Evolutionary conservation across 805 yeast species (phyloP).

Genomic region (Myxozyma kluyveri): DNA sequence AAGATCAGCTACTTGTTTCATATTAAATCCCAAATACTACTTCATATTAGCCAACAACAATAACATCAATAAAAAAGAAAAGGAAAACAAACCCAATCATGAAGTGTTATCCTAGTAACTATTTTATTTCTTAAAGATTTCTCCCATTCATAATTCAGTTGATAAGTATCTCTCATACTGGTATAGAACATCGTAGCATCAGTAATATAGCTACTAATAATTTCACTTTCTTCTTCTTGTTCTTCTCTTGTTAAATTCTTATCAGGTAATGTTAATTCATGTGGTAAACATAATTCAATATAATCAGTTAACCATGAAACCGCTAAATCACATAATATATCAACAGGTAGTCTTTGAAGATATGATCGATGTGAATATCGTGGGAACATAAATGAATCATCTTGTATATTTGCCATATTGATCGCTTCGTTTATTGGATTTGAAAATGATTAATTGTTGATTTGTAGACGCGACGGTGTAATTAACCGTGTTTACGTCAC

Average conservation of each 20-base stretch:
- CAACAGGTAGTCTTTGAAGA: constrained; percentile 6
- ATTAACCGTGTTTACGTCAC: too few relatives aligned
- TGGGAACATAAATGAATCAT: constrained; percentile 7
- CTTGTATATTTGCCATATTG: constrained; percentile 7
- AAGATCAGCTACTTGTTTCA: constrained; percentile 24
- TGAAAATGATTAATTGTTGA: too few relatives aligned
- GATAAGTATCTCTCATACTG: constrained; percentile 11
- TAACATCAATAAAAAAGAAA: too few relatives aligned
- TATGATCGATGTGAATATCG: constrained; percentile 8
- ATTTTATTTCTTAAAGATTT: too few relatives aligned
- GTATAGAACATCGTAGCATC: not conserved
- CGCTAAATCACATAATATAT: constrained; percentile 3
- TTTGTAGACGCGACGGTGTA: too few relatives aligned
- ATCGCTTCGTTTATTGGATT: too few relatives aligned
- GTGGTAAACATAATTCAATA: not conserved
- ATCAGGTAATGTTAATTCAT: not conserved
- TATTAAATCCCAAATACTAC: constrained; percentile 23
- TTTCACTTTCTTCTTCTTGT: not conserved
- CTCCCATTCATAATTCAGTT: not conserved
- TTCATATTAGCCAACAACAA: not conserved
- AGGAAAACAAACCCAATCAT: constrained; percentile 23
- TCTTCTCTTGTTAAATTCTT: constrained; percentile 4
- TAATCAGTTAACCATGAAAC: constrained; percentile 36
- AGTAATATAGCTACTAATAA: not conserved
- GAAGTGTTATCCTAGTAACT: constrained; percentile 15